A percentile compares a stretch with the other conserved stretches of the same genome.
Evolutionary conservation across 1,284 basidiomycete species (phyloP).

Genomic region (Rhizoctonia solani): DNA sequence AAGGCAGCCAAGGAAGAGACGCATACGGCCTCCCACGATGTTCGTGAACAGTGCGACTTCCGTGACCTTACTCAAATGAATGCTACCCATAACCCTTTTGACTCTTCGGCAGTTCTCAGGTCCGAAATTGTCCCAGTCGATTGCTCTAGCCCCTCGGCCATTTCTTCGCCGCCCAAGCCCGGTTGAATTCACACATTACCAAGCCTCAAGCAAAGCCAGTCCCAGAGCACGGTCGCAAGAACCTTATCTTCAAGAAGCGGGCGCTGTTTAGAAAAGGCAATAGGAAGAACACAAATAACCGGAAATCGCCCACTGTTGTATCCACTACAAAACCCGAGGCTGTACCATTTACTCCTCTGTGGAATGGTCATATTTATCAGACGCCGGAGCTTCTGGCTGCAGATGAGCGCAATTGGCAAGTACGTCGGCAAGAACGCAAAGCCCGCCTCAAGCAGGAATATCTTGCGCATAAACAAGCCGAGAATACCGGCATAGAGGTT

Average conservation of each 20-base stretch:
- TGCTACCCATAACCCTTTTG: no score
- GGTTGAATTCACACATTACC: background rate
- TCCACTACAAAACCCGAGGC: background rate
- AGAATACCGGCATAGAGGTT: slow-evolving; percentile 4
- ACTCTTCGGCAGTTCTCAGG: no score
- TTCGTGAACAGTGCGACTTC: no score
- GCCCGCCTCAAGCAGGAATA: slow-evolving; percentile 28
- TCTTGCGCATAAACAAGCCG: slow-evolving; percentile 14
- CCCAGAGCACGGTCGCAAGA: background rate
- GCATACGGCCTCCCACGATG: no score
- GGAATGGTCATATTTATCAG: slow-evolving; percentile 25
- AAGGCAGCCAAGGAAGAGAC: no score
- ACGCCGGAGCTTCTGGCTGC: slow-evolving; percentile 2
- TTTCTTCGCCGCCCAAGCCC: no score
- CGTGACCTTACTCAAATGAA: no score
- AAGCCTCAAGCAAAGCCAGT: background rate
- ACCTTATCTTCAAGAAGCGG: slow-evolving; percentile 16
- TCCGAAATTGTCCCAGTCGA: no score
- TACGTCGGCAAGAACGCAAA: slow-evolving; percentile 25
- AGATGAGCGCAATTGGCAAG: slow-evolving; percentile 7
- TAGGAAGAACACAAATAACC: background rate
- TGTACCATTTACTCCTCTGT: slow-evolving; percentile 18
- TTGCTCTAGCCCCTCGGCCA: no score
- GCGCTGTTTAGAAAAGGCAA: background rate
- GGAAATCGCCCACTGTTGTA: background rate